These are phyloP conservation scores for Kwoniella botswanensis DNA, from an alignment of 768 basidiomycete species.

Conservation along the genomic window DNA sequence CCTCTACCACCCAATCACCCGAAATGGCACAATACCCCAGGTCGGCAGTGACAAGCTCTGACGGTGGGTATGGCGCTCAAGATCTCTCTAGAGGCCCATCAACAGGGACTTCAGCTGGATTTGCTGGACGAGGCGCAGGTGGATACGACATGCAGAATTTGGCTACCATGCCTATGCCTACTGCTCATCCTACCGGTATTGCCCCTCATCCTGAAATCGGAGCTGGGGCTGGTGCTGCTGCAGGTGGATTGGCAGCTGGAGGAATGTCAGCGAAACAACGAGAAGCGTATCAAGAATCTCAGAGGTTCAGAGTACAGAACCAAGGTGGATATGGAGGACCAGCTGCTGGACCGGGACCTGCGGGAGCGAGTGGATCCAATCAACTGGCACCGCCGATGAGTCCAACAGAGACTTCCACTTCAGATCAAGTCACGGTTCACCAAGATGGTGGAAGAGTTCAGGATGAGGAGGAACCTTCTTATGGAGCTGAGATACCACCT, in stretches of 20 bases:
- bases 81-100: slow-evolving; percentile 50
- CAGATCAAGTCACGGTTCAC: slow-evolving; percentile 39
- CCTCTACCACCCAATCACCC: slow-evolving; percentile 46
- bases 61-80: slow-evolving; percentile 37
- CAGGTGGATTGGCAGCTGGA: slow-evolving; percentile 34
- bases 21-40: slow-evolving; percentile 55
- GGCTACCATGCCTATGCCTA: slow-evolving; percentile 34
- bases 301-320: slow-evolving; percentile 43
- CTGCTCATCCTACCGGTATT: slow-evolving; percentile 27
- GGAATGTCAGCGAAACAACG: slow-evolving; percentile 52
- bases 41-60: slow-evolving; percentile 46
- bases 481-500: slow-evolving; percentile 51
- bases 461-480: slow-evolving; percentile 34
- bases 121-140: slow-evolving; percentile 51
- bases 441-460: slow-evolving; percentile 44
- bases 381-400: slow-evolving; percentile 28
- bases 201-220: slow-evolving; percentile 19
- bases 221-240: slow-evolving; percentile 30
- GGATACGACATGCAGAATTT: slow-evolving; percentile 22
- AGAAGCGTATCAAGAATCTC: slow-evolving; percentile 54
- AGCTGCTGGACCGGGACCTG: slow-evolving; percentile 9
- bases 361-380: slow-evolving; percentile 22
- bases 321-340: slow-evolving; percentile 14
- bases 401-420: slow-evolving; percentile 26
- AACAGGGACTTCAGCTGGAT: slow-evolving; percentile 53